These are phyloP conservation scores for Paralagenidium karlingii DNA, from an alignment of 352 stramenopile genomes.

Conservation along the genomic window DNA sequence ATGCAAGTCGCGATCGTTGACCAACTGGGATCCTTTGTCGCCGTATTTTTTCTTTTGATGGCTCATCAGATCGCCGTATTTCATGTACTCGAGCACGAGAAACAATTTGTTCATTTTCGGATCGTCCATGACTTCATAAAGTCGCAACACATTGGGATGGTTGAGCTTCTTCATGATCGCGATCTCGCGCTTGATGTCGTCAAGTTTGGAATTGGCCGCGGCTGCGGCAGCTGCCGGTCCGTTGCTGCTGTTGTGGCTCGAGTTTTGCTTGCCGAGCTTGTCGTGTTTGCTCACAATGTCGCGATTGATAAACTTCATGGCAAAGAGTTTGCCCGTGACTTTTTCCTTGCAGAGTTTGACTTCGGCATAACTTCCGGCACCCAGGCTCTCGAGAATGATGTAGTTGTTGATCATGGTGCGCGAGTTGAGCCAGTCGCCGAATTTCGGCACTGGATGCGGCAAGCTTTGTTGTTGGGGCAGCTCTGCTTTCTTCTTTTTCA, in stretches of 20 bases:
- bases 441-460: conserved; percentile 64
- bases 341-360: conserved; percentile 85
- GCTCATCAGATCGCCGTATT: conserved; percentile 77
- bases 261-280: conserved; percentile 66
- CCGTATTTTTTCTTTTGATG: conserved; percentile 63
- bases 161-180: conserved; percentile 96
- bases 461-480: conserved; percentile 62
- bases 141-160: conserved; percentile 89
- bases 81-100: conserved; percentile 96
- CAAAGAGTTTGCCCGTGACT: conserved; percentile 52
- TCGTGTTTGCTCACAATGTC: conserved; percentile 82
- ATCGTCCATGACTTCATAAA: conserved; percentile 96
- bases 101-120: conserved; percentile 90
- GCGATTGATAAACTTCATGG: conserved; percentile 83
- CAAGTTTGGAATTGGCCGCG: no score
- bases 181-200: conserved; percentile 94
- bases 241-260: conserved; percentile 75
- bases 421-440: conserved; percentile 75
- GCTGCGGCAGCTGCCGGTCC: no score
- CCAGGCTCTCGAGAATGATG: conserved; percentile 81
- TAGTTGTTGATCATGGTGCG: conserved; percentile 91
- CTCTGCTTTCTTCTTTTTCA: conserved; percentile 74
- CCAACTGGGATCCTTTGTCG: conserved; percentile 16
- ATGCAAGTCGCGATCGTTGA: conserved; percentile 60
- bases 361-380: conserved; percentile 82